phyloP scores from a whole-genome alignment of 305 asterid species.

The Petunia hybrid region DNA sequence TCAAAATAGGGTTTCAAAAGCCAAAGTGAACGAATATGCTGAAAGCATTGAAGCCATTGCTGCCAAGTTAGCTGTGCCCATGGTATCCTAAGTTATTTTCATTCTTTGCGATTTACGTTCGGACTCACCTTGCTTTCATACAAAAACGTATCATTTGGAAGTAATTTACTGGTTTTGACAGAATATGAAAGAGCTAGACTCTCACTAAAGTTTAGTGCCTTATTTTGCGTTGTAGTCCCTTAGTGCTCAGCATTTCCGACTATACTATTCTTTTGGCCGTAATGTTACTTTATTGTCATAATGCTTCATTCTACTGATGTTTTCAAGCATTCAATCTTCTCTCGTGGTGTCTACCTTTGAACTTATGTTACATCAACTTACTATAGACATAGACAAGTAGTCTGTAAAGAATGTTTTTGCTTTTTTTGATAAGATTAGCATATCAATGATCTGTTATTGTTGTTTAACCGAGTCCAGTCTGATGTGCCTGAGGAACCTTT shows the following conservation, averaged over 20 bases:
- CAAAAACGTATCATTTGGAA: background rate
- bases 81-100: slow-evolving; percentile 47
- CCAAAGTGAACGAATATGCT: slow-evolving; percentile 67
- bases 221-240: background rate
- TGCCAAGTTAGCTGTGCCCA: slow-evolving; percentile 60
- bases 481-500: slow-evolving; percentile 46
- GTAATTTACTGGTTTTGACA: background rate
- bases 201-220: slow-evolving; percentile 8
- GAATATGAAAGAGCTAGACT: background rate
- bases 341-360: background rate
- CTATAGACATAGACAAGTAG: background rate
- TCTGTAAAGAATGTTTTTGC: background rate
- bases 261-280: background rate
- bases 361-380: background rate
- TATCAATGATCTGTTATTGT: slow-evolving; percentile 3
- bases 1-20: slow-evolving; percentile 72
- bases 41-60: slow-evolving; percentile 82
- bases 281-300: background rate
- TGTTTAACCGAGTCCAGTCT: slow-evolving; percentile 51
- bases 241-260: slow-evolving; percentile 15
- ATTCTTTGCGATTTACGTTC: slow-evolving; percentile 19
- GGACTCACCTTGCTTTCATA: slow-evolving; percentile 12
- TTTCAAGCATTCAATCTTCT: slow-evolving; percentile 4
- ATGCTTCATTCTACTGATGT: background rate
- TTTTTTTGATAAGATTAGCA: background rate